phyloP scores from a whole-genome alignment of 192 early-diverging fungal genomes.

The Coemansia asiatica region DNA sequence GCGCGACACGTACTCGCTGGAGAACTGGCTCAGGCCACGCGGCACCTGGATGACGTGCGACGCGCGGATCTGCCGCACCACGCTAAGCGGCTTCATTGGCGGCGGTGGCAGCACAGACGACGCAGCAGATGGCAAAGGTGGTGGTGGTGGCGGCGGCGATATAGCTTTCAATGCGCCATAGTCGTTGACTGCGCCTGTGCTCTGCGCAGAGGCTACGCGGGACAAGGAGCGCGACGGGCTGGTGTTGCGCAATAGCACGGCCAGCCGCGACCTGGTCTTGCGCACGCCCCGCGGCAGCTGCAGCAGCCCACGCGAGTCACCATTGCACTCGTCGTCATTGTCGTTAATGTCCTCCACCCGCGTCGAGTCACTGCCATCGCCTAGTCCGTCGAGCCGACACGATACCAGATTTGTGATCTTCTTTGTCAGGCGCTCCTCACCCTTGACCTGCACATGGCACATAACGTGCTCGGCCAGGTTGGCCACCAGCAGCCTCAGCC shows the following conservation, averaged over 20 bases:
- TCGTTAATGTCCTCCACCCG: not conserved
- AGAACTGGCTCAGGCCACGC: conserved; percentile 47
- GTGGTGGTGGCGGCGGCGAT: not conserved
- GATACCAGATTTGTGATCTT: conserved; percentile 34
- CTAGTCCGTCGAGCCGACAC: conserved; percentile 31
- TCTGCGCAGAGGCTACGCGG: conserved; percentile 1
- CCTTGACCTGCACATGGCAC: conserved; percentile 48
- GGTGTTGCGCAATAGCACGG: conserved; percentile 24
- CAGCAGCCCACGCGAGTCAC: conserved; percentile 2
- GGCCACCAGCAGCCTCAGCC: conserved; percentile 35
- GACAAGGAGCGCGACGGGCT: conserved; percentile 14
- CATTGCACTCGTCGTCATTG: conserved; percentile 12
- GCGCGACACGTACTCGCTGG: conserved; percentile 47
- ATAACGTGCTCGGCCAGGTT: conserved; percentile 45
- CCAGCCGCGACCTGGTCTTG: conserved; percentile 36
- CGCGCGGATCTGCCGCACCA: conserved; percentile 42
- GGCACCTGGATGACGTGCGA: conserved; percentile 43
- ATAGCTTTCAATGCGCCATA: not conserved
- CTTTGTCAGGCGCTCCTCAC: conserved; percentile 48
- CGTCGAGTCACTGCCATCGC: not conserved
- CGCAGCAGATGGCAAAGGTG: not conserved
- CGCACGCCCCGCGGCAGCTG: conserved; percentile 23
- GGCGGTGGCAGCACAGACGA: not conserved
- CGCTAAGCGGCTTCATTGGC: not conserved
- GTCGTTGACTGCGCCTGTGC: not conserved